A percentile compares a stretch with the other conserved stretches of the same genome.
Evolutionary conservation across 345 rosid genomes (phyloP).

Genomic region (Hypericum perforatum): DNA sequence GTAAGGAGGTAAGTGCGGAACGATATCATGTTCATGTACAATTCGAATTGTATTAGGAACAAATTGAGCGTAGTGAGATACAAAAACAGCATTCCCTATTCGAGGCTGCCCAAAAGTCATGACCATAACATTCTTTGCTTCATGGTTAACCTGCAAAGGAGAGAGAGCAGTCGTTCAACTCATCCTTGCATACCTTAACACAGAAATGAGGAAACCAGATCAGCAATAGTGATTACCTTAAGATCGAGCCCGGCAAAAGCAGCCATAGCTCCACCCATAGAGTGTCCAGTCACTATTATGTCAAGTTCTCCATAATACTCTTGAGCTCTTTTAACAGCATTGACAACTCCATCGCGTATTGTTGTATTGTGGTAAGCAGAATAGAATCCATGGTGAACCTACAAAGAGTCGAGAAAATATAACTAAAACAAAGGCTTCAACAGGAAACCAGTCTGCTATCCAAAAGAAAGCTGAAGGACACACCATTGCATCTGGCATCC

Average conservation of each 20-base stretch:
- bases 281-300: slow-evolving; percentile 83
- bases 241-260: slow-evolving; percentile 86
- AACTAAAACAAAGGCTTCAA: slow-evolving; percentile 1
- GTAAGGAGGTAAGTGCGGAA: slow-evolving; percentile 93
- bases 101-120: slow-evolving; percentile 98
- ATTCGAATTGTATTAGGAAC: slow-evolving; percentile 74
- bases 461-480: slow-evolving; percentile 11
- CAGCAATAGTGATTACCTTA: slow-evolving; percentile 28
- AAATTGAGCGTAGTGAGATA: slow-evolving; percentile 51
- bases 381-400: slow-evolving; percentile 96
- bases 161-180: no score
- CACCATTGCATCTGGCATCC: slow-evolving; percentile 93
- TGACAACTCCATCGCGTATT: slow-evolving; percentile 61
- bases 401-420: slow-evolving; percentile 6
- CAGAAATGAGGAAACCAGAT: no score
- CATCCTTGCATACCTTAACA: no score
- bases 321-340: slow-evolving; percentile 49
- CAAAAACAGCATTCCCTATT: slow-evolving; percentile 79
- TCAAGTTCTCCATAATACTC: slow-evolving; percentile 53
- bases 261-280: slow-evolving; percentile 98
- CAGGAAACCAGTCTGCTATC: neutral
- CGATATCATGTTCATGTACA: slow-evolving; percentile 70
- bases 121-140: slow-evolving; percentile 52
- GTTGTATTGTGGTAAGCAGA: slow-evolving; percentile 90
- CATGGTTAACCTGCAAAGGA: slow-evolving; percentile 49